These are phyloP conservation scores for Candida mesenterica DNA, from an alignment of 1,139 yeast genomes.

Conservation along the genomic window DNA sequence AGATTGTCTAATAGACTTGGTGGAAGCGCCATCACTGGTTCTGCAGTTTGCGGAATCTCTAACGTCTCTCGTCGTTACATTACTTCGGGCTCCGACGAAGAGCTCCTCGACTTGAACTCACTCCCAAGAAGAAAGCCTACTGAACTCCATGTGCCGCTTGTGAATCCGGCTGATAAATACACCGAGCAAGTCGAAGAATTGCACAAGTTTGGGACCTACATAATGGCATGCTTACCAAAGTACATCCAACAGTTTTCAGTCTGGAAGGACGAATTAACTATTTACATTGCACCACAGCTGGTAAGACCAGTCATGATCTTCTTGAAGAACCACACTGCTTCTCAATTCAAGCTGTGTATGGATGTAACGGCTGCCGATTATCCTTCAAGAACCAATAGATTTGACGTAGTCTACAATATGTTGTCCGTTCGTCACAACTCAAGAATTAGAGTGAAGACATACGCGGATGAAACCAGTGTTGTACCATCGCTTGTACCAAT, in stretches of 20 bases:
- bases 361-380: slow-evolving; percentile 87
- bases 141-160: slow-evolving; percentile 53
- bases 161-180: slow-evolving; percentile 78
- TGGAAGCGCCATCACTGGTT: neutral
- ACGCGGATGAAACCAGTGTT: slow-evolving; percentile 78
- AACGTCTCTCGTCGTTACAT: neutral
- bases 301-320: slow-evolving; percentile 68
- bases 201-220: slow-evolving; percentile 79
- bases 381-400: slow-evolving; percentile 80
- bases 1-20: no score
- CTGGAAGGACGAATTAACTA: slow-evolving; percentile 85
- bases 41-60: neutral
- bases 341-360: slow-evolving; percentile 76
- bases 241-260: slow-evolving; percentile 81
- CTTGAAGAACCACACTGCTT: slow-evolving; percentile 73
- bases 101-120: slow-evolving; percentile 35
- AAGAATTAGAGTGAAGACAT: slow-evolving; percentile 85
- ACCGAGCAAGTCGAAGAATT: slow-evolving; percentile 67
- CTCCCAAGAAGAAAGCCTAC: slow-evolving; percentile 41
- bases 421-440: slow-evolving; percentile 83
- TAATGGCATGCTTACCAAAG: slow-evolving; percentile 79
- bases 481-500: slow-evolving; percentile 75
- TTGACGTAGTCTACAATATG: slow-evolving; percentile 83
- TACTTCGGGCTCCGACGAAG: slow-evolving; percentile 18
- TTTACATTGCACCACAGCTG: slow-evolving; percentile 76